These are phyloP conservation scores for Aegilops umbellulata DNA, from an alignment of 176 grass and related monocot species.

Conservation along the genomic window DNA sequence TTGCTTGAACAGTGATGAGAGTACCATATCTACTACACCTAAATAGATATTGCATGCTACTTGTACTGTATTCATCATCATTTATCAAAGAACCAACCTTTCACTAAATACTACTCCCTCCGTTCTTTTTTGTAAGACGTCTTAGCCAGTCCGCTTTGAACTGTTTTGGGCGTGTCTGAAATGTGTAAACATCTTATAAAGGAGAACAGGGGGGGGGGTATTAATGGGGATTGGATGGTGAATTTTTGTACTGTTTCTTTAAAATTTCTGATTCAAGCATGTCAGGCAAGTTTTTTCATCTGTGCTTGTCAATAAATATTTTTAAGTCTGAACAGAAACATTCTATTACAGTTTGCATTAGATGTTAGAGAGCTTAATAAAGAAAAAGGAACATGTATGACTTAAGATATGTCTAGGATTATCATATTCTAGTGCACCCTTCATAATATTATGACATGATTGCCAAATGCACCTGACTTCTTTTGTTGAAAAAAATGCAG, in stretches of 20 bases:
- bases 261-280: conserved; percentile 22
- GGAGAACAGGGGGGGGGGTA: neutral
- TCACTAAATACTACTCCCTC: conserved; percentile 5
- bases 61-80: conserved; percentile 1
- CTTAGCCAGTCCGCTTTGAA: too few species aligned
- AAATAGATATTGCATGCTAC: conserved; percentile 23
- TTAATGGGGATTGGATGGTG: neutral
- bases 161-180: too few species aligned
- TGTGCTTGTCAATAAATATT: neutral
- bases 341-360: neutral
- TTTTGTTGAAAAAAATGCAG: conserved; percentile 44
- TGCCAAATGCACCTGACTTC: conserved; percentile 50
- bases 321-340: neutral
- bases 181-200: too few species aligned
- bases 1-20: conserved; percentile 1
- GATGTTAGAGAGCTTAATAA: conserved; percentile 7
- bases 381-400: neutral
- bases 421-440: neutral
- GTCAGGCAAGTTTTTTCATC: conserved; percentile 4
- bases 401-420: conserved; percentile 11
- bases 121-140: too few species aligned
- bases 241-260: neutral
- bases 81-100: neutral
- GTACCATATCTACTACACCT: conserved; percentile 14
- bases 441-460: conserved; percentile 11